A percentile compares a stretch with the other conserved stretches of the same genome.
Evolutionary conservation across 2,329 filamentous ascomycete genomes (phyloP).

Genomic region (Allantophomopsis lycopodina): DNA sequence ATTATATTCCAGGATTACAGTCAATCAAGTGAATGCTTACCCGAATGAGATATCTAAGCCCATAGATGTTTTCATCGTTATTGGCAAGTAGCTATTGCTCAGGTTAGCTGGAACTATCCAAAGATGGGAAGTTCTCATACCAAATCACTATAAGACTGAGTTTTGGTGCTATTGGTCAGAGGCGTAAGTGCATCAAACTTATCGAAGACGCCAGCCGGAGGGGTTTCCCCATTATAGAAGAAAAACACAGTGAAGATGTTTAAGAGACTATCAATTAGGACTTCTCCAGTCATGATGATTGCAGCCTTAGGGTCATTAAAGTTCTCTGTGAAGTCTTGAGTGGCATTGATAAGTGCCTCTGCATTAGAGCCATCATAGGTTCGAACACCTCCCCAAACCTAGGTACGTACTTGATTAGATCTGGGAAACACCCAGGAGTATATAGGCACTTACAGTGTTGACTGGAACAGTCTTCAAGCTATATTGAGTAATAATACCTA

Average conservation of each 20-base stretch:
- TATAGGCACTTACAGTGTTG: slow-evolving; percentile 6
- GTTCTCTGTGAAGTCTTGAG: slow-evolving; percentile 18
- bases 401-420: slow-evolving; percentile 1
- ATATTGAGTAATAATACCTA: slow-evolving; percentile 21
- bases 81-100: slow-evolving; percentile 1
- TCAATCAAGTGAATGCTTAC: slow-evolving; percentile 1
- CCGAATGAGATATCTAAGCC: slow-evolving; percentile 7
- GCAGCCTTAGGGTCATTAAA: slow-evolving; percentile 15
- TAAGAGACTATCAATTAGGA: slow-evolving; percentile 7
- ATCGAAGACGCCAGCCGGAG: slow-evolving; percentile 15
- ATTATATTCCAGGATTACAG: neutral
- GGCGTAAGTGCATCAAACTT: slow-evolving; percentile 8
- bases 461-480: slow-evolving; percentile 18
- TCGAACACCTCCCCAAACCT: slow-evolving; percentile 23
- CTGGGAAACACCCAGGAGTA: neutral
- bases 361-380: slow-evolving; percentile 17
- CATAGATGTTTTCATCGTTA: neutral
- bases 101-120: neutral
- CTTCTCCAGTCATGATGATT: slow-evolving; percentile 15
- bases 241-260: slow-evolving; percentile 17
- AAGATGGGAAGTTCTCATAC: slow-evolving; percentile 6
- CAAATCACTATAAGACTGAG: slow-evolving; percentile 19
- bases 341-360: slow-evolving; percentile 16
- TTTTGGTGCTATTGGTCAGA: slow-evolving; percentile 3
- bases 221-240: slow-evolving; percentile 19